Evolutionary conservation across 331 rosid genomes (phyloP), one percentile per base, ranked within the genome.

Genomic region (Quercus phellos): DNA sequence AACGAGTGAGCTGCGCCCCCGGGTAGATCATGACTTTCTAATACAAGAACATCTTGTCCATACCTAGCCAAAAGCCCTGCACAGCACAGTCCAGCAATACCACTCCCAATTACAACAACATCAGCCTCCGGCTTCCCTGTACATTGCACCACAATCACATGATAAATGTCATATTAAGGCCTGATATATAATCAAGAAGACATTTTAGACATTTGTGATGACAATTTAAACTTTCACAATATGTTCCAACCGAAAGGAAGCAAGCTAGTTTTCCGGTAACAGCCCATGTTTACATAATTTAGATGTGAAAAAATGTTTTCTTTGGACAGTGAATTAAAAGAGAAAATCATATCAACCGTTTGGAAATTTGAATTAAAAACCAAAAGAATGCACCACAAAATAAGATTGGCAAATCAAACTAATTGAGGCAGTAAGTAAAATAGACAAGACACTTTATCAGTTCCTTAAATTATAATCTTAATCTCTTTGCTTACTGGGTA

Each of bases 1-100:
- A 92, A 94, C 13, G 96, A 92, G 76, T 92, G 98, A 38, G 98
- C 98, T 63, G 97, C 98, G 22, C 98, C 97, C 0, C 97, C 98
- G 4, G 98, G 87, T 12, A 75, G 73, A 77, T 94, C 95, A 58
- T 94, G 96, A 81, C 97, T 92, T 84, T 94, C 98, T 32, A 94
- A 26, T 14, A 94, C 91, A 10, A 94, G 64, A 70, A 94, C 98
- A 76, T 94, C 93, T 75, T 92, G 77, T 78, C 83, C 79, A 74
- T 94, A 94, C 81, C 97, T 81, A 21, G 97, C 98, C 46, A 92
- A 80, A 14, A 94, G 91, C 71, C 95, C 90, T 18, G 84, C 97
- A 58, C 98, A 92, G 21, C 95, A 89, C 27, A 94, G 77, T 42
- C 98, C 98, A 1, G 88, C 98, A 70, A 94, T 87, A 6, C 97